Conservation (phyloP, 192 early-diverging fungal genomes). For the Piromyces sp. region DNA sequence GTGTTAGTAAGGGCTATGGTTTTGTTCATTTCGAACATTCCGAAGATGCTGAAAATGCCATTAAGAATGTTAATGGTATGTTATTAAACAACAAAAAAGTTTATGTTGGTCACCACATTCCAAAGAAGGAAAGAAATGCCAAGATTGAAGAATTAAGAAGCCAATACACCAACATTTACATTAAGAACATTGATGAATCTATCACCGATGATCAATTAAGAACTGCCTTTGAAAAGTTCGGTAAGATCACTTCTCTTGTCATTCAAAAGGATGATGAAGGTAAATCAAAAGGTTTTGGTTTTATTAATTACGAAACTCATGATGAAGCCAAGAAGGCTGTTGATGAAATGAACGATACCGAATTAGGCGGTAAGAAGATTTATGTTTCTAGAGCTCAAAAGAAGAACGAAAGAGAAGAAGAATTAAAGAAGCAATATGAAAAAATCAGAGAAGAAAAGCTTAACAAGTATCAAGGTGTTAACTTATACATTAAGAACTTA, state of each 20-base stretch:
- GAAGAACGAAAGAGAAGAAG: slow-evolving; percentile 93
- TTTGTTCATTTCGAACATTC: slow-evolving; percentile 96
- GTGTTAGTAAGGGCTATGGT: slow-evolving; percentile 79
- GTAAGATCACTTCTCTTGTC: slow-evolving; percentile 65
- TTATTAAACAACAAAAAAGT: slow-evolving; percentile 96
- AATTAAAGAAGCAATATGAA: slow-evolving; percentile 90
- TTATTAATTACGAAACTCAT: slow-evolving; percentile 89
- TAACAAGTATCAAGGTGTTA: slow-evolving; percentile 96
- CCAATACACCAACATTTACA: slow-evolving; percentile 95
- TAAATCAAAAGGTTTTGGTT: slow-evolving; percentile 83
- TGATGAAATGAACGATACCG: slow-evolving; percentile 82
- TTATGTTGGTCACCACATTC: slow-evolving; percentile 80
- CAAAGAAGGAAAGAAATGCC: slow-evolving; percentile 78
- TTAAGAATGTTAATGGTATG: slow-evolving; percentile 98
- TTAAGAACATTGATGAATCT: slow-evolving; percentile 80
- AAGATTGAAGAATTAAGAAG: slow-evolving; percentile 73
- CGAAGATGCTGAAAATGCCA: slow-evolving; percentile 84
- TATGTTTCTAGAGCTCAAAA: slow-evolving; percentile 97
- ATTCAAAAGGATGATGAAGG: slow-evolving; percentile 62
- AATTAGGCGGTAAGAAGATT: slow-evolving; percentile 74
- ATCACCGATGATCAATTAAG: slow-evolving; percentile 64
- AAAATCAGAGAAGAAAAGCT: slow-evolving; percentile 85
- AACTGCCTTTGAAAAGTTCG: slow-evolving; percentile 60
- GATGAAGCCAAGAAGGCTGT: slow-evolving; percentile 77
- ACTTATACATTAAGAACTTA: slow-evolving; percentile 97